Percentiles rank a stretch among this genome's conserved stretches.
Evolutionary conservation across 805 yeast species (phyloP).

Genomic region (Candida stauntonica): DNA sequence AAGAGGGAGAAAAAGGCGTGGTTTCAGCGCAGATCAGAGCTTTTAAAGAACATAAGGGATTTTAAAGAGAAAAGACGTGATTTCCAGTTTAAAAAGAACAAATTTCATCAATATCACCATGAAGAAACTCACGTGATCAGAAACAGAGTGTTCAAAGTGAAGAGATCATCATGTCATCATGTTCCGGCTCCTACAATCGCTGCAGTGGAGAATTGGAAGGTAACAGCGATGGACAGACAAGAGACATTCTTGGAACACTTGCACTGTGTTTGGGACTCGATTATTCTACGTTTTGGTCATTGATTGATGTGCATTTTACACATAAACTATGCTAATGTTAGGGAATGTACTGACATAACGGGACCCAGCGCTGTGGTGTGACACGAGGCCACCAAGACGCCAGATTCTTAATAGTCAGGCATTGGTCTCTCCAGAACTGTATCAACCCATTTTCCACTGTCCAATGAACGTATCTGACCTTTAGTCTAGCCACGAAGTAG

Average conservation of each 20-base stretch:
- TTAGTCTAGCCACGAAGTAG: slow-evolving; percentile 13
- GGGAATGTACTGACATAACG: slow-evolving; percentile 32
- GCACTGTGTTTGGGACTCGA: background rate
- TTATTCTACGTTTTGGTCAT: background rate
- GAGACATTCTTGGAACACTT: background rate
- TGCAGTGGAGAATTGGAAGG: background rate
- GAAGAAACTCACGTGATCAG: background rate
- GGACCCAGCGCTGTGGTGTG: slow-evolving; percentile 27
- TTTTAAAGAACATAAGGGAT: background rate
- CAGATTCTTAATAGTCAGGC: slow-evolving; percentile 30
- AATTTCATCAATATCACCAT: too few species aligned
- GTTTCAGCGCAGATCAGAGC: background rate
- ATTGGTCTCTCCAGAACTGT: slow-evolving; percentile 28
- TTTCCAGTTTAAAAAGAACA: too few species aligned
- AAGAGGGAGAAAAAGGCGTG: background rate
- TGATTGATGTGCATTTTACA: too few species aligned
- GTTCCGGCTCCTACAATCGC: background rate
- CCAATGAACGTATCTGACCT: too few species aligned
- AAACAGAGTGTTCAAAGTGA: background rate
- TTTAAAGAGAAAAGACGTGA: background rate
- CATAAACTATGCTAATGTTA: background rate
- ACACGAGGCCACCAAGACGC: slow-evolving; percentile 15
- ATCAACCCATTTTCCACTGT: slow-evolving; percentile 24
- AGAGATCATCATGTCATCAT: background rate
- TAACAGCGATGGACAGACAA: background rate